Percentiles rank a stretch among this genome's conserved stretches.
phyloP scores from a whole-genome alignment of 257 asterid species.

The Lantana camara region DNA sequence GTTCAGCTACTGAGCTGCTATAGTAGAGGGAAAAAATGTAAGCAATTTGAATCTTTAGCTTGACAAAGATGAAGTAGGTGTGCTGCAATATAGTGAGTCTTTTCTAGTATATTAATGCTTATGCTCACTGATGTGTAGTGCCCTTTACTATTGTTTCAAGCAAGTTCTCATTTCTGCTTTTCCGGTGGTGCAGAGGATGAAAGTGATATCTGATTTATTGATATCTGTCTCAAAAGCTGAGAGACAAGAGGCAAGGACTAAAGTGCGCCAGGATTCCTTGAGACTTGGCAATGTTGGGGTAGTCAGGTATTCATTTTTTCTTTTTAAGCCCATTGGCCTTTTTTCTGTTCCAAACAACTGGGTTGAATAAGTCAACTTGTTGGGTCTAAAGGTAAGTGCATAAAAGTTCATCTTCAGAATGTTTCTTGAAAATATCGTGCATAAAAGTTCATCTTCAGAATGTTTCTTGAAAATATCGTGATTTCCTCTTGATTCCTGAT shows the following conservation, averaged over 20 bases:
- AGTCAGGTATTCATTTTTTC: slow-evolving; percentile 57
- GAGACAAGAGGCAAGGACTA: slow-evolving; percentile 97
- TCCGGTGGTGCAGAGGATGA: slow-evolving; percentile 69
- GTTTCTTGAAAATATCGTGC: slow-evolving; percentile 14
- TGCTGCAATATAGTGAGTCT: not conserved
- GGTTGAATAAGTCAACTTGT: slow-evolving; percentile 20
- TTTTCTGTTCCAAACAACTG: slow-evolving; percentile 13
- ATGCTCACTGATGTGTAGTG: slow-evolving; percentile 5
- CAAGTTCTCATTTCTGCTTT: slow-evolving; percentile 20
- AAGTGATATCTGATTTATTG: slow-evolving; percentile 83
- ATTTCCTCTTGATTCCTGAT: not conserved
- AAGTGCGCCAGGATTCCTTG: slow-evolving; percentile 88
- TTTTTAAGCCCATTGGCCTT: not conserved
- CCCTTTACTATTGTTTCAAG: slow-evolving; percentile 21
- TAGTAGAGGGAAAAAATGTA: slow-evolving; percentile 1
- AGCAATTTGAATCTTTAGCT: slow-evolving; percentile 8
- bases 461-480: slow-evolving; percentile 12
- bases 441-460: not conserved
- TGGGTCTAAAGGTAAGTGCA: slow-evolving; percentile 7
- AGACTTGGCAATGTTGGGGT: slow-evolving; percentile 97
- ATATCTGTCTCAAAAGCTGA: slow-evolving; percentile 95
- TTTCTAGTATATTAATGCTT: slow-evolving; percentile 8
- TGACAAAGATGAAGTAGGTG: not conserved
- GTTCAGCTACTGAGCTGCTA: not conserved
- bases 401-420: not conserved